Conservation (phyloP, 345 rosid species). For the Cardamine occulta region DNA sequence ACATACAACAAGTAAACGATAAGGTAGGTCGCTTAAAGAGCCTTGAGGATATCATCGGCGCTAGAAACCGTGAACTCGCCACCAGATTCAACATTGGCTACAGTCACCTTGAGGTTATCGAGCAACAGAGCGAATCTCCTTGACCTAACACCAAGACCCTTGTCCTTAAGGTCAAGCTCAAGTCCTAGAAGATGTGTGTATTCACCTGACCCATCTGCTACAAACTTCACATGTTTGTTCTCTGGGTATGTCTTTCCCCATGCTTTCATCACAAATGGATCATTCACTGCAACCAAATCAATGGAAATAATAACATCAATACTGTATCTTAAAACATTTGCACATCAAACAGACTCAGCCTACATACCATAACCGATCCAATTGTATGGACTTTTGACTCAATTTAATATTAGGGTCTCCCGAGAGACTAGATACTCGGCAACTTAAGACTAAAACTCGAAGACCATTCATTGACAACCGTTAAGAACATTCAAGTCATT, state of each 20-base stretch:
- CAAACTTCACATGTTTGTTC: constrained; percentile 88
- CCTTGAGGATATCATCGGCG: constrained; percentile 82
- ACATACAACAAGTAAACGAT: background rate
- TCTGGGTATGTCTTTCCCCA: constrained; percentile 95
- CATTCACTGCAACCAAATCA: constrained; percentile 66
- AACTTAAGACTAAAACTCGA: background rate
- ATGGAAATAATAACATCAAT: background rate
- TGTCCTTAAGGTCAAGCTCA: constrained; percentile 84
- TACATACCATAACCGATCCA: background rate
- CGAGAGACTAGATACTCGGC: background rate
- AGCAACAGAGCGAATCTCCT: constrained; percentile 85
- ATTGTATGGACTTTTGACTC: background rate
- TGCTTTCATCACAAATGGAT: constrained; percentile 96
- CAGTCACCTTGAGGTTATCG: constrained; percentile 91
- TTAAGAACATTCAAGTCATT: background rate
- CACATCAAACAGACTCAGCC: background rate
- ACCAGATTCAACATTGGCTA: constrained; percentile 84
- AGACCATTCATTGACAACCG: background rate
- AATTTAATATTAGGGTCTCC: background rate
- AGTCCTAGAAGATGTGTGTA: constrained; percentile 89
- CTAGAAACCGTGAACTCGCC: constrained; percentile 91
- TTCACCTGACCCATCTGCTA: constrained; percentile 85
- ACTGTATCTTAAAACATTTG: background rate
- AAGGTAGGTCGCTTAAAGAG: constrained; percentile 49
- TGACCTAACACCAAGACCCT: constrained; percentile 88